Evolutionary conservation across 1,139 yeast genomes (phyloP).

Genomic region (Nadsonia starkeyi-henricii): DNA sequence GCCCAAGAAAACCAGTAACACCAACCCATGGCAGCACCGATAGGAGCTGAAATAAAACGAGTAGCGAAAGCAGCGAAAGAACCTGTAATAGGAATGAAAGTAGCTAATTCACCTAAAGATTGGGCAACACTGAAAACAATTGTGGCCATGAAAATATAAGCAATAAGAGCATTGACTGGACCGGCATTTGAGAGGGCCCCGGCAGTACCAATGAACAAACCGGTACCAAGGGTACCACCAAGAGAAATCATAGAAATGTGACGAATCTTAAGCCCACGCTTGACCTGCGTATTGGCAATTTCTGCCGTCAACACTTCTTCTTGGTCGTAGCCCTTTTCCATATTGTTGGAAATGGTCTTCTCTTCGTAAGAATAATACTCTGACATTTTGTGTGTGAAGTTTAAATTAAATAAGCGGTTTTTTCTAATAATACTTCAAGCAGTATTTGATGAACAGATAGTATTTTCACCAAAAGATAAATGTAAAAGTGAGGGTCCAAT

Average conservation of each 20-base stretch:
- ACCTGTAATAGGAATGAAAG: constrained; percentile 34
- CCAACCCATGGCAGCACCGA: constrained; percentile 75
- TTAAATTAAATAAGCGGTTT: too few relatives aligned
- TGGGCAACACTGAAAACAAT: constrained; percentile 39
- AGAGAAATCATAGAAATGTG: constrained; percentile 37
- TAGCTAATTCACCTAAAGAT: constrained; percentile 48
- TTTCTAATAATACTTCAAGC: too few relatives aligned
- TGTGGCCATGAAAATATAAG: constrained; percentile 32
- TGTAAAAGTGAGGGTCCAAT: too few relatives aligned
- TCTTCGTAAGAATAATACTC: too few relatives aligned
- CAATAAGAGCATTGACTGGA: constrained; percentile 33
- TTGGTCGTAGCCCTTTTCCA: background rate
- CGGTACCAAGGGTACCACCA: constrained; percentile 39
- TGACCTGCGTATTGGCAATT: constrained; percentile 4
- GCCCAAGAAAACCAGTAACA: constrained; percentile 84
- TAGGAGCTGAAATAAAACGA: constrained; percentile 21
- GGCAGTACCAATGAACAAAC: constrained; percentile 53
- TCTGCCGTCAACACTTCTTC: background rate
- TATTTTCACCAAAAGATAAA: too few relatives aligned
- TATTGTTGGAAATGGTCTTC: background rate
- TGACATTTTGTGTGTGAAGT: too few relatives aligned
- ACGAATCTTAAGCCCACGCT: constrained; percentile 29
- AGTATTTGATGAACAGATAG: too few relatives aligned
- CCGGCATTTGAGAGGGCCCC: constrained; percentile 34
- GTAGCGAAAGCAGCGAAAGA: constrained; percentile 18